Conservation (phyloP, 257 asterid genomes). For the Solanum pinnatisectum region DNA sequence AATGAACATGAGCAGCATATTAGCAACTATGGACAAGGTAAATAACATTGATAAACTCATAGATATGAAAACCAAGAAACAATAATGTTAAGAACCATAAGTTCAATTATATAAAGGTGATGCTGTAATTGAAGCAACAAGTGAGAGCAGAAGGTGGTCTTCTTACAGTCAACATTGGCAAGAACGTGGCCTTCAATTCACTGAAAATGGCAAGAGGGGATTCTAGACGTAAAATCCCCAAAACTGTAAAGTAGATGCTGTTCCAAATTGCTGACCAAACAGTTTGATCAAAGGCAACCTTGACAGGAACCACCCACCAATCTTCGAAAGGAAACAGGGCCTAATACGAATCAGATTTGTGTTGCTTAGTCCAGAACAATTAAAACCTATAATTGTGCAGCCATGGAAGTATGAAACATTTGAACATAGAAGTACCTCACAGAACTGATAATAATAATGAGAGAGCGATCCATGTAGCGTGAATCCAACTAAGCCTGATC, state of each 20-base stretch:
- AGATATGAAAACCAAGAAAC: neutral
- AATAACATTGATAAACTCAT: neutral
- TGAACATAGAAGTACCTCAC: conserved; percentile 42
- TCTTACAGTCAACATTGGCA: conserved; percentile 82
- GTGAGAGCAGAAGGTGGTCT: neutral
- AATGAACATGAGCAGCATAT: neutral
- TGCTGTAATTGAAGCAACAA: neutral
- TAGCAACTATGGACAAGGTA: neutral
- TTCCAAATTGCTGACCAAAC: conserved; percentile 82
- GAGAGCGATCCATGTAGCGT: conserved; percentile 82
- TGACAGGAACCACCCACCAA: conserved; percentile 97
- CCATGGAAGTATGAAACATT: neutral
- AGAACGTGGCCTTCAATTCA: conserved; percentile 70
- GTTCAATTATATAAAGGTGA: neutral
- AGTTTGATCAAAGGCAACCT: conserved; percentile 77
- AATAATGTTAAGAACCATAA: neutral
- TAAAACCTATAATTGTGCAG: neutral
- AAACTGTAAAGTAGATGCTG: conserved; percentile 60
- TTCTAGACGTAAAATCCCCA: conserved; percentile 65
- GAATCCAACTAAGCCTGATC: conserved; percentile 80
- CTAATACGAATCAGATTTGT: conserved; percentile 18
- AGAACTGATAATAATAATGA: conserved; percentile 75
- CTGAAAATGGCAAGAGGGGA: conserved; percentile 45
- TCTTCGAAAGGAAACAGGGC: conserved; percentile 70
- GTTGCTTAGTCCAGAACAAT: neutral